Conservation (phyloP, 306 rosid genomes). For the Rosa rugosa region DNA sequence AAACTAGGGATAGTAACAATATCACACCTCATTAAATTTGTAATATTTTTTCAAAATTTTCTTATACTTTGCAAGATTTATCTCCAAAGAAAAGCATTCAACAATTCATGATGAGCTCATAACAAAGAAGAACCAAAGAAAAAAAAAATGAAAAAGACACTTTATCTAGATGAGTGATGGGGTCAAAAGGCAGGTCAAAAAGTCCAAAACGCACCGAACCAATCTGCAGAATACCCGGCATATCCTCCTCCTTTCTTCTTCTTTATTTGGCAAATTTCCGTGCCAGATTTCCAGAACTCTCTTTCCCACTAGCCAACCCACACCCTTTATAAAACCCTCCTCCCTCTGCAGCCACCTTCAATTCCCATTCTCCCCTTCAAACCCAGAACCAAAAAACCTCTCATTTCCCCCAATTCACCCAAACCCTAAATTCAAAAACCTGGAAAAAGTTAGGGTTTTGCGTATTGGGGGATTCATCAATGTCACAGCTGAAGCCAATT, state of each 20-base stretch:
- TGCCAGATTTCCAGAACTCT: not conserved
- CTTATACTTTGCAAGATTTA: not conserved
- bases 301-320: not conserved
- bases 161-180: not conserved
- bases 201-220: not conserved
- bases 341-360: not conserved
- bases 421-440: not conserved
- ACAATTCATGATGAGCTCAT: not conserved
- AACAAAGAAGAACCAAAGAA: too few relatives aligned
- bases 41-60: not conserved
- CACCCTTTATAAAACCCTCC: not conserved
- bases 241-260: not conserved
- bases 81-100: too few relatives aligned
- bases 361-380: not conserved
- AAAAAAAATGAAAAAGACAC: not conserved
- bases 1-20: not conserved
- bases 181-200: not conserved
- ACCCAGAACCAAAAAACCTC: not conserved
- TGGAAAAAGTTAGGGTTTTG: not conserved
- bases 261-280: not conserved
- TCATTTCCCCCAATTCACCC: not conserved
- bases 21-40: too few relatives aligned
- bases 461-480: slow-evolving; percentile 6
- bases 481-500: slow-evolving; percentile 52
- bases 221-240: not conserved